Evolutionary conservation across 345 rosid species (phyloP).

Genomic region (Ceriops tagal): DNA sequence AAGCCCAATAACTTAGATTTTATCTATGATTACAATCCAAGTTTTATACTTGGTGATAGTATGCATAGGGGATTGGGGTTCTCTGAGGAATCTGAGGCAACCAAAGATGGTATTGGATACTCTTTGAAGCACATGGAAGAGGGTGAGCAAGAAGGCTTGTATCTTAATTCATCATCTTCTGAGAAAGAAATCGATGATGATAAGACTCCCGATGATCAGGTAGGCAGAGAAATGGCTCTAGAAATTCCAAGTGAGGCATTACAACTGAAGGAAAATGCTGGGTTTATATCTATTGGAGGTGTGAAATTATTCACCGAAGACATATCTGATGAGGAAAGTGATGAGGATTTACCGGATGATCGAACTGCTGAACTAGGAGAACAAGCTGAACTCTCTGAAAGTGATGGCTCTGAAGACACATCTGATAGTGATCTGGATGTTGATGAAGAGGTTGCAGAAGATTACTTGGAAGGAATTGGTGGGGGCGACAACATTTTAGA

Average conservation of each 20-base stretch:
- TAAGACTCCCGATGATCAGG: constrained; percentile 24
- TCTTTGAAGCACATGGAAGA: constrained; percentile 39
- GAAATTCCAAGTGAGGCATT: constrained; percentile 26
- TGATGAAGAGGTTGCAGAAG: constrained; percentile 77
- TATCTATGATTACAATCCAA: constrained; percentile 53
- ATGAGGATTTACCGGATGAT: constrained; percentile 35
- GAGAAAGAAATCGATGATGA: constrained; percentile 35
- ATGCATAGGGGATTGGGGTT: constrained; percentile 67
- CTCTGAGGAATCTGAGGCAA: constrained; percentile 47
- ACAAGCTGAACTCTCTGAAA: constrained; percentile 37
- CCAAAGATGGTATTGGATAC: constrained; percentile 39
- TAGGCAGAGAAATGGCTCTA: constrained; percentile 32
- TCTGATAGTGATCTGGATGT: constrained; percentile 56
- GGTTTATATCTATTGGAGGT: constrained; percentile 76
- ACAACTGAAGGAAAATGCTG: constrained; percentile 51
- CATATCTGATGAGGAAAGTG: constrained; percentile 58
- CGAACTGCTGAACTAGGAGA: constrained; percentile 44
- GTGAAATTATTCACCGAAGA: constrained; percentile 71
- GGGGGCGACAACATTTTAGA: constrained; percentile 53
- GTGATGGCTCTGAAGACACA: constrained; percentile 38
- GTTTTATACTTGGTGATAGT: constrained; percentile 58
- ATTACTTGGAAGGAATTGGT: constrained; percentile 89
- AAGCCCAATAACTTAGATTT: constrained; percentile 34
- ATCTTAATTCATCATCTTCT: constrained; percentile 28
- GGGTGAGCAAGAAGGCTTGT: constrained; percentile 26